phyloP scores from a whole-genome alignment of 306 rosid genomes.

The Fragaria vesca region DNA sequence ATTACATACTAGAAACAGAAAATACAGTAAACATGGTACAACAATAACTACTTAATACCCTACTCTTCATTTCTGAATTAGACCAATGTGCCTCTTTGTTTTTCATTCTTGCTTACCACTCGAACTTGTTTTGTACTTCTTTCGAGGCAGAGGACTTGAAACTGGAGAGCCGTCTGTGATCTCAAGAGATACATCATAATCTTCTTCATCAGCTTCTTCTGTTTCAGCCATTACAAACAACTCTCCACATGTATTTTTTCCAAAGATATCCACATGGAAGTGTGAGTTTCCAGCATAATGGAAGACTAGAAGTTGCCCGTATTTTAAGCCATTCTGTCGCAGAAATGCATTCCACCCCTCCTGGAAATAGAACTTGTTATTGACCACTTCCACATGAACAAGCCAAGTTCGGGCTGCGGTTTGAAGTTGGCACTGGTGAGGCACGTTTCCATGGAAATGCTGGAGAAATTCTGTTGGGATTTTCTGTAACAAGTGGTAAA shows the following conservation, averaged over 20 bases:
- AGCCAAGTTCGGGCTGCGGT: background rate
- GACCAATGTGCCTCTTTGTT: background rate
- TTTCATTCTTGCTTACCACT: background rate
- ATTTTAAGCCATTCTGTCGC: background rate
- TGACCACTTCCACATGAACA: background rate
- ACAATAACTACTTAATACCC: background rate
- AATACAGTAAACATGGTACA: background rate
- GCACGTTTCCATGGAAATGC: background rate
- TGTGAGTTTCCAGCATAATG: constrained; percentile 12
- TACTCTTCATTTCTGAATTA: background rate
- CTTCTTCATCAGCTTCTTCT: too few relatives aligned
- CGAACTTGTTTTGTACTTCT: background rate
- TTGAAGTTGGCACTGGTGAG: background rate
- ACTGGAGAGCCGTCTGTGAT: background rate
- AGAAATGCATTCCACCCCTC: constrained; percentile 13
- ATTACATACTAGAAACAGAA: background rate
- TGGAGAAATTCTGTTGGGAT: constrained; percentile 4
- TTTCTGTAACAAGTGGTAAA: background rate
- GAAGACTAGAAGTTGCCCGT: constrained; percentile 29
- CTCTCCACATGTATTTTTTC: constrained; percentile 12
- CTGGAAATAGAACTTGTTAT: constrained; percentile 1
- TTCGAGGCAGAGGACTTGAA: background rate
- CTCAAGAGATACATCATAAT: background rate
- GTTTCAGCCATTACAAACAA: background rate
- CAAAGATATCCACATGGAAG: constrained; percentile 28